These are phyloP conservation scores for Mycena leptocephala DNA, from an alignment of 768 basidiomycete species.

Conservation along the genomic window DNA sequence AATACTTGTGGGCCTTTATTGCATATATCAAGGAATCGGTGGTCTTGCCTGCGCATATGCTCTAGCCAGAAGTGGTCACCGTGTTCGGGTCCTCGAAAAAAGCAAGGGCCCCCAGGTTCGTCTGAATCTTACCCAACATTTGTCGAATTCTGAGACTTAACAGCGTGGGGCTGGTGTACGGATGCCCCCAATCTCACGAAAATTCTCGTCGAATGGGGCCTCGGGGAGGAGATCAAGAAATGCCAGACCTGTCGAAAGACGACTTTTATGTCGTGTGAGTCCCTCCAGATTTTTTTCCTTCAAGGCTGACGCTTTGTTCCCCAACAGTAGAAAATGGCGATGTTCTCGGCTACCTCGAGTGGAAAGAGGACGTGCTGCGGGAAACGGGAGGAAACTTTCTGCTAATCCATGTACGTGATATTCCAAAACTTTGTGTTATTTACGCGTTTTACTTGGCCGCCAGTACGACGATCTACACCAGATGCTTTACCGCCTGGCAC, in stretches of 20 bases:
- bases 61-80: neutral
- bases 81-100: neutral
- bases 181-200: neutral
- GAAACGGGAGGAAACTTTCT: neutral
- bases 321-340: neutral
- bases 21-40: neutral
- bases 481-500: neutral
- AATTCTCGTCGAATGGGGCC: conserved; percentile 2
- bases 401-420: neutral
- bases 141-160: neutral
- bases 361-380: neutral
- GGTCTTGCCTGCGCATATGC: conserved; percentile 1
- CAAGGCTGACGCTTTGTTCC: neutral
- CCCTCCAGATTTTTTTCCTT: neutral
- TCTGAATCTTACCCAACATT: too few relatives aligned
- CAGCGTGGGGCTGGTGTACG: neutral
- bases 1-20: neutral
- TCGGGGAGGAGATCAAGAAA: neutral
- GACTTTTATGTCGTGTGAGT: neutral
- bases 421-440: neutral
- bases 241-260: neutral
- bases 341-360: neutral
- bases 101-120: neutral
- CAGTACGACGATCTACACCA: neutral
- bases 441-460: neutral